Conservation (phyloP, 257 asterid species). For the Pogostemon cablin region DNA sequence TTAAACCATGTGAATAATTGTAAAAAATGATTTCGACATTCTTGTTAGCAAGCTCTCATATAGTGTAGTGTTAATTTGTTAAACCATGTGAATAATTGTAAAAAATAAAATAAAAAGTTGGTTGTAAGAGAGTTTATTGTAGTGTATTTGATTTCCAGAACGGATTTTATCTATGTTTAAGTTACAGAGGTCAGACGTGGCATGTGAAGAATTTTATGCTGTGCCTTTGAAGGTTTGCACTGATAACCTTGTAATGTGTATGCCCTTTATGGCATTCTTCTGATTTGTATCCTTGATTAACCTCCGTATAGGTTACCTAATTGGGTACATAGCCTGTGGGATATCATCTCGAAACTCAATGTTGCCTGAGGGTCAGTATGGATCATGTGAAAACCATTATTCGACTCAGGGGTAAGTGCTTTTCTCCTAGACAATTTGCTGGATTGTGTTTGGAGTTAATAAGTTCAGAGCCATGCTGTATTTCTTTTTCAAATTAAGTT, state of each 20-base stretch:
- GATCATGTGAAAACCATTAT: slow-evolving; percentile 43
- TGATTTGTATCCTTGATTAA: not conserved
- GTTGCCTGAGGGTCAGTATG: slow-evolving; percentile 67
- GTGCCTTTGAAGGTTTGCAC: not conserved
- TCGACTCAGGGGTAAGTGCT: slow-evolving; percentile 51
- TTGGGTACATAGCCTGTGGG: slow-evolving; percentile 5
- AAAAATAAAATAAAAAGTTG: not conserved
- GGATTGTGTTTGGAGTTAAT: not conserved
- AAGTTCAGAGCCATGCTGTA: not conserved
- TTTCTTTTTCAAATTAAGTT: slow-evolving; percentile 5
- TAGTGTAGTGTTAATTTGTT: too few species aligned
- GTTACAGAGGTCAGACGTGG: not conserved
- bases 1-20: not conserved
- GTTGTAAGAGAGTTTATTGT: not conserved
- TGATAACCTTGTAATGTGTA: not conserved
- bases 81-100: not conserved
- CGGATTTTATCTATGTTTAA: not conserved
- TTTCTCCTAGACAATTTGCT: not conserved
- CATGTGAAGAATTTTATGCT: not conserved
- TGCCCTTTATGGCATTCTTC: not conserved
- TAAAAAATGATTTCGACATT: not conserved
- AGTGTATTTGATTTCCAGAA: not conserved
- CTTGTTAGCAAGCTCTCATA: not conserved
- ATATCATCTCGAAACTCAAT: slow-evolving; percentile 42
- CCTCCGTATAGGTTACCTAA: slow-evolving; percentile 30